Evolutionary conservation across 1,284 basidiomycete species (phyloP), one percentile per base, ranked within the genome.

Genomic region (Tilletia indica): DNA sequence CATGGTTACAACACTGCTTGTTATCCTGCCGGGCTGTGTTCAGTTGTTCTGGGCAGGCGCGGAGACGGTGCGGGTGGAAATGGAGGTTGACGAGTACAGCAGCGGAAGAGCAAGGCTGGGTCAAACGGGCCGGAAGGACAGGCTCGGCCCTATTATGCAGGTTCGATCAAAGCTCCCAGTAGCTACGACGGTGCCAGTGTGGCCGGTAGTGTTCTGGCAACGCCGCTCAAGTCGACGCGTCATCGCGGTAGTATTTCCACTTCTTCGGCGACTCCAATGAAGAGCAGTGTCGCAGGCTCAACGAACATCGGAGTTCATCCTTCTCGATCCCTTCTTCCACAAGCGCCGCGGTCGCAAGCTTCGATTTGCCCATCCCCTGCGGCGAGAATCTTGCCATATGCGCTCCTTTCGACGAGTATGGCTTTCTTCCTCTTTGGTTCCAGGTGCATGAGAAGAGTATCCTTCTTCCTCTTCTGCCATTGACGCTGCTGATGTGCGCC

Each of bases 361-460:
- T 64, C 61, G 12, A 64, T 64, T 21, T 64, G 61, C 61, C 87
- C n/a, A 61, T 90, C 66, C 89, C 91, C 36, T 89, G 92, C 83
- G 4, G 81, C 82, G 0, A 72, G 73, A 31, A 73, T 83, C 69
- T 74, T 83, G 3, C 81, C 77, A 3, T 83, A 83, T 63, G 84
- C 83, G 45, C 77, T 84, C 25, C 39, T 80, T 48, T 76, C 74
- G 48, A 76, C 81, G 5, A 78, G 82, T 3, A 80, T 95, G 86
- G 91, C 93, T 3, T 96, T 97, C 87, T 97, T 94, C 86, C 86
- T 98, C 34, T 95, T 97, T 86, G 94, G 6, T 96, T 97, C 84
- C 94, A 97, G 82, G 94, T 94, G 38, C 94, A 96, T 85, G 94
- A 97, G 85, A 97, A 97, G 87, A 91, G 91, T 2, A 92, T 97